Evolutionary conservation across 2,329 filamentous ascomycete species (phyloP).

Genomic region (Aspergillus vadensis): DNA sequence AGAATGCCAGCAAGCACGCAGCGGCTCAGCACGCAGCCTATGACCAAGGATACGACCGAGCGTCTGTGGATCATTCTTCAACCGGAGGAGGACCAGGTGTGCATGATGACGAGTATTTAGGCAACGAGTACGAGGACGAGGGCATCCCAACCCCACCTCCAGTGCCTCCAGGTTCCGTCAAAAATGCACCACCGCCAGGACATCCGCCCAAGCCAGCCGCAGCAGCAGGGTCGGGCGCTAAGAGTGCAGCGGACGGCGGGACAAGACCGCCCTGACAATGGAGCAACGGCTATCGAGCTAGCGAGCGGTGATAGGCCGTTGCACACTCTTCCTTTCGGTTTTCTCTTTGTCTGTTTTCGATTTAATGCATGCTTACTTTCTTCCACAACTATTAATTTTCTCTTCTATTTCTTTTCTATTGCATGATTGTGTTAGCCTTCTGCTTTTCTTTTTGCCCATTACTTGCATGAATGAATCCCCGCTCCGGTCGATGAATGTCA

Average conservation of each 20-base stretch:
- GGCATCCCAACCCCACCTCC: conserved; percentile 41
- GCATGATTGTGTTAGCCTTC: conserved; percentile 12
- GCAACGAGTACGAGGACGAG: conserved; percentile 56
- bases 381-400: too few species aligned
- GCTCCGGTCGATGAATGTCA: conserved; percentile 12
- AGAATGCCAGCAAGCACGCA: conserved; percentile 58
- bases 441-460: conserved; percentile 5
- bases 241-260: conserved; percentile 32
- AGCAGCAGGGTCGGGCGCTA: conserved; percentile 20
- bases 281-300: conserved; percentile 5
- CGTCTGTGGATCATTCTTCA: conserved; percentile 43
- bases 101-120: conserved; percentile 53
- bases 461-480: conserved; percentile 16
- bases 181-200: conserved; percentile 68
- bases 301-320: conserved; percentile 5
- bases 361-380: conserved; percentile 5
- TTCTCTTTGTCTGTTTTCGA: conserved; percentile 5
- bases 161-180: conserved; percentile 61
- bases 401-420: conserved; percentile 8
- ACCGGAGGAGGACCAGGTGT: conserved; percentile 38
- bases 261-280: conserved; percentile 35
- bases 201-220: conserved; percentile 40
- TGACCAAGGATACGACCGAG: conserved; percentile 46
- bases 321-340: background rate
- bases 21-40: conserved; percentile 37